Evolutionary conservation across 805 yeast genomes (phyloP), one percentile per base, ranked within the genome.

Genomic region (Saturnispora gosingensis): DNA sequence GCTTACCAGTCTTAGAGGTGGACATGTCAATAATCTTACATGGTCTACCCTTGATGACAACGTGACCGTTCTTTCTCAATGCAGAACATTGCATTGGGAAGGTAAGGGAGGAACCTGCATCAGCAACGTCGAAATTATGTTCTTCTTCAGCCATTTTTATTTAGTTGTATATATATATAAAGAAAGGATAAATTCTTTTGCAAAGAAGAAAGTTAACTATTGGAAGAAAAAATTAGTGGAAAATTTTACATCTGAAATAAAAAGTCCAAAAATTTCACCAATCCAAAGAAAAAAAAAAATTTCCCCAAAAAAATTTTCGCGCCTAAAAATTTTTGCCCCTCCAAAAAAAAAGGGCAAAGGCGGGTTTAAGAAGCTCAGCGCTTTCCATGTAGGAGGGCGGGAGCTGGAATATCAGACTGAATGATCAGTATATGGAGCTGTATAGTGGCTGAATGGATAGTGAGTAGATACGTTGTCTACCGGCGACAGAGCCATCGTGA

Each of bases 21-120:
- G 99, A 93, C 99, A 93, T 93, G 75, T 93, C 99, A 68, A 93
- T 95, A 76, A 93, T 93, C 85, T 93, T 93, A 83, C 98, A 93
- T 73, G 99, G 99, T 83, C 99, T 95, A 70, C 88, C 81, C 82
- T 93, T 93, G 80, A 91, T 93, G 67, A 84, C 95, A 72, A 93
- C 99, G 84, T 88, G 95, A 71, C 99, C 99, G 82, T 82, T 86
- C 95, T 93, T 93, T 84, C 99, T 90, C 77, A 93, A 88, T 64
- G 99, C 97, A 70, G 98, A 93, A 86, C 99, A 91, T 84, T 91
- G 99, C 82, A 84, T 78, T 83, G 99, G 99, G 96, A 72, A 91
- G 73, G 97, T 91, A 70, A 82, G 74, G 72, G 99, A 91, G 77
- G 98, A 90, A 77, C 97, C 98, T 70, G 99, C 98, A 75, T 88